Conservation (phyloP, 1,284 basidiomycete species). For the Heterobasidion irregulare region DNA sequence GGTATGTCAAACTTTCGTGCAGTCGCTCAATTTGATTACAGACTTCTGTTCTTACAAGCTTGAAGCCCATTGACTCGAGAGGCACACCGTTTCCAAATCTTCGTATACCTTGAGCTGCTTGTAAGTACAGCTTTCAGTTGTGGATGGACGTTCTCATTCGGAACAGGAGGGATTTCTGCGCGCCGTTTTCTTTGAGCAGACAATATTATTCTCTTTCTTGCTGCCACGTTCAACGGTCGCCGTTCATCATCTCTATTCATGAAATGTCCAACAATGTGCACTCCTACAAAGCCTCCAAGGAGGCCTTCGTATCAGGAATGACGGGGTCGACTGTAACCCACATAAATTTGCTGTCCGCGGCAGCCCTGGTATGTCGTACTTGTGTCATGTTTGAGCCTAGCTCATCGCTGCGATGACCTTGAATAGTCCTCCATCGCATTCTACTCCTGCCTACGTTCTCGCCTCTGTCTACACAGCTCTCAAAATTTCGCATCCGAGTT, state of each 20-base stretch:
- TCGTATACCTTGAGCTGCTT: too few species aligned
- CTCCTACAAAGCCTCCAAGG: slow-evolving; percentile 76
- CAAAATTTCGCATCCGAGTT: slow-evolving; percentile 51
- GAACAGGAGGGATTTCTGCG: too few species aligned
- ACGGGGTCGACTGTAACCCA: slow-evolving; percentile 71
- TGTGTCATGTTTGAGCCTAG: not conserved
- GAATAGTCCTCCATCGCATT: slow-evolving; percentile 63
- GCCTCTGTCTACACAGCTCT: slow-evolving; percentile 27
- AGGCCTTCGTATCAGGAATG: slow-evolving; percentile 80
- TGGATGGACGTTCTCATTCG: too few species aligned
- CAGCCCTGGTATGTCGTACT: slow-evolving; percentile 55
- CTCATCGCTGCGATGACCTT: slow-evolving; percentile 9
- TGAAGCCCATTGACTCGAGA: too few species aligned
- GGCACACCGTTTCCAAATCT: too few species aligned
- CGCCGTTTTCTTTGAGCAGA: too few species aligned
- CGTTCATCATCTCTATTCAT: not conserved
- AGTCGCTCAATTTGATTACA: too few species aligned
- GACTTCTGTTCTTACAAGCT: too few species aligned
- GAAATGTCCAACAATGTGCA: not conserved
- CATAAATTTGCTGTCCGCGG: slow-evolving; percentile 68
- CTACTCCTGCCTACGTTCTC: slow-evolving; percentile 49
- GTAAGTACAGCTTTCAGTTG: too few species aligned
- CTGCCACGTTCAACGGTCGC: too few species aligned
- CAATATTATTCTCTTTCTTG: too few species aligned
- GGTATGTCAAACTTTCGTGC: too few species aligned